Evolutionary conservation across 352 stramenopile species (phyloP).

Genomic region (Elongisporangium prolatum): DNA sequence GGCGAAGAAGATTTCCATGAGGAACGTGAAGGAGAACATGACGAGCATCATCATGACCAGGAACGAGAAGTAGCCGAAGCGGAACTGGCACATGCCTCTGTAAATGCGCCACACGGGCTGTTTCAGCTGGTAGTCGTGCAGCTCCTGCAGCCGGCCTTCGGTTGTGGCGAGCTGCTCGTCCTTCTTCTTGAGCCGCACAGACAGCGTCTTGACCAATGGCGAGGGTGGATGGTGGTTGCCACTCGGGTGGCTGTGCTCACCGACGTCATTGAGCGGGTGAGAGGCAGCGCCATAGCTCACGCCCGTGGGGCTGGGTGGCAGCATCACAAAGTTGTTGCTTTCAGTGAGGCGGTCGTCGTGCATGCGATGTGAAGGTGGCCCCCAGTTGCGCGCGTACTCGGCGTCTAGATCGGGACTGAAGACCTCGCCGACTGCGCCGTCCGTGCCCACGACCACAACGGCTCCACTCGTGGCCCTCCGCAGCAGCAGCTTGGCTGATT

Average conservation of each 20-base stretch:
- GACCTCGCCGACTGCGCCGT: background rate
- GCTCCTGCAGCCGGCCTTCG: conserved; percentile 51
- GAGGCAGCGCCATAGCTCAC: background rate
- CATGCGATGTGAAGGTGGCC: background rate
- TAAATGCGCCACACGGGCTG: conserved; percentile 59
- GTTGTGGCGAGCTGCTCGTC: conserved; percentile 41
- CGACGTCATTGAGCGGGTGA: background rate
- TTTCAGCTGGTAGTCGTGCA: conserved; percentile 37
- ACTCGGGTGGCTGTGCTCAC: background rate
- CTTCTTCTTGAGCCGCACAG: conserved; percentile 10
- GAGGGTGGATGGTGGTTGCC: background rate
- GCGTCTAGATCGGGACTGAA: background rate
- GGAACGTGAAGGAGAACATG: conserved; percentile 79
- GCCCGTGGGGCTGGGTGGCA: background rate
- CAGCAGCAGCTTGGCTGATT: background rate
- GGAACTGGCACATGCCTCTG: conserved; percentile 66
- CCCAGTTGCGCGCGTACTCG: background rate
- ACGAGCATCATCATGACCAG: conserved; percentile 80
- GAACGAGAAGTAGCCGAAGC: conserved; percentile 76
- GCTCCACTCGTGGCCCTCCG: background rate
- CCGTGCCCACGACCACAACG: background rate
- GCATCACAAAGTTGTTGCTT: background rate
- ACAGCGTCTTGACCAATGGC: background rate
- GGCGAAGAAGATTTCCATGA: conserved; percentile 86
- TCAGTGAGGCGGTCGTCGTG: background rate